Evolutionary conservation across 805 yeast species (phyloP).

Genomic region (Vanderwaltozyma tropicalis): DNA sequence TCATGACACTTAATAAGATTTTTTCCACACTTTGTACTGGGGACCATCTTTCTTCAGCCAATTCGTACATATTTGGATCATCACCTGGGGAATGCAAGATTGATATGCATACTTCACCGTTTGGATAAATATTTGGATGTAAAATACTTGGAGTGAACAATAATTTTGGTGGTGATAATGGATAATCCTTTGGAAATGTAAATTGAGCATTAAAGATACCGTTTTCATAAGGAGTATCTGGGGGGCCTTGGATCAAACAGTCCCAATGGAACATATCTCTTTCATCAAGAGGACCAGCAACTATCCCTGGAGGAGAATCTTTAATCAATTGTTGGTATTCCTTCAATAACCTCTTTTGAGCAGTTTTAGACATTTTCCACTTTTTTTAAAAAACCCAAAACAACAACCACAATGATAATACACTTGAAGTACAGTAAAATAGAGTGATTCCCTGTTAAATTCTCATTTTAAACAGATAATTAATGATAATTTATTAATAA

Average conservation of each 20-base stretch:
- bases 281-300: constrained; percentile 78
- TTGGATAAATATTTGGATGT: constrained; percentile 90
- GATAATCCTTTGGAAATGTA: constrained; percentile 69
- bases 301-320: constrained; percentile 90
- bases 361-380: constrained; percentile 40
- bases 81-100: constrained; percentile 95
- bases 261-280: constrained; percentile 74
- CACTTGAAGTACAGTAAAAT: too few relatives aligned
- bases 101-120: constrained; percentile 93
- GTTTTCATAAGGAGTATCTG: constrained; percentile 74
- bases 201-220: constrained; percentile 77
- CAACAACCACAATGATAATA: too few relatives aligned
- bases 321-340: constrained; percentile 78
- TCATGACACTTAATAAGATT: constrained; percentile 81
- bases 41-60: constrained; percentile 95
- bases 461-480: too few relatives aligned
- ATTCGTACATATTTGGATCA: constrained; percentile 90
- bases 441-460: too few relatives aligned
- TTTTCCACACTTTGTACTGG: constrained; percentile 98
- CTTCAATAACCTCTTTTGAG: constrained; percentile 76
- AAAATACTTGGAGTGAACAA: constrained; percentile 69
- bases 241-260: constrained; percentile 74
- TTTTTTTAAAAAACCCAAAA: not conserved
- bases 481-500: too few relatives aligned
- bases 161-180: constrained; percentile 71